Percentiles rank a stretch among this genome's conserved stretches.
These are phyloP conservation scores for Aspergillus cavernicola DNA, from an alignment of 495 filamentous ascomycete genomes.

Conservation along the genomic window DNA sequence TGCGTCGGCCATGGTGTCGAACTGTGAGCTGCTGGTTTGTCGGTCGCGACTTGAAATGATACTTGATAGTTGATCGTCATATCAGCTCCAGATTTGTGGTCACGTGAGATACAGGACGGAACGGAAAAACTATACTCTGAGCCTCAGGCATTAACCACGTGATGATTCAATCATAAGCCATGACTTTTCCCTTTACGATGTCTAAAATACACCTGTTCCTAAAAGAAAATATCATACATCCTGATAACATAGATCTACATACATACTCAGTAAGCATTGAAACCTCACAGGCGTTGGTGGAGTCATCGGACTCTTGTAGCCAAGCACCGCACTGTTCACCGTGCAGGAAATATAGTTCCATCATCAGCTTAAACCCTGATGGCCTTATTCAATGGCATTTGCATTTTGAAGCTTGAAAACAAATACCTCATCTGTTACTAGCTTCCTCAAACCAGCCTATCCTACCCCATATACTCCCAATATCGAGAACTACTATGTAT, in stretches of 20 bases:
- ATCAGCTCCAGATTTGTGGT: conserved; percentile 16
- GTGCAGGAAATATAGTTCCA: background rate
- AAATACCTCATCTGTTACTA: background rate
- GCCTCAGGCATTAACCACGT: background rate
- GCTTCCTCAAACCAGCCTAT: background rate
- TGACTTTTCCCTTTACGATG: too few relatives aligned
- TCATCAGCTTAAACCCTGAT: background rate
- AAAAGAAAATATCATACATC: too few relatives aligned
- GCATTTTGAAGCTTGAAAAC: too few relatives aligned
- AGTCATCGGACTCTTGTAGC: too few relatives aligned
- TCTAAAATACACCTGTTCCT: too few relatives aligned
- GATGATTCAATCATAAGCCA: too few relatives aligned
- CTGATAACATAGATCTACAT: too few relatives aligned
- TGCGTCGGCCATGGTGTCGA: conserved; percentile 14
- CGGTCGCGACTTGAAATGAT: conserved; percentile 12
- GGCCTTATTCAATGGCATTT: background rate
- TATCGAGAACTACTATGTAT: background rate
- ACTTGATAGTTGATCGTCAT: conserved; percentile 10
- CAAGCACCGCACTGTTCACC: background rate
- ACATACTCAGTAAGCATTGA: too few relatives aligned
- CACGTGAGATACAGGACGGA: background rate
- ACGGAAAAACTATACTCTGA: background rate
- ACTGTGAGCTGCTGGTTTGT: conserved; percentile 1
- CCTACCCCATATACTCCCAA: too few relatives aligned
- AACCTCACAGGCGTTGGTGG: too few relatives aligned